Base-by-base conservation (phyloP, 192 early-diverging fungal genomes). In the Kappamyces sp. region DNA sequence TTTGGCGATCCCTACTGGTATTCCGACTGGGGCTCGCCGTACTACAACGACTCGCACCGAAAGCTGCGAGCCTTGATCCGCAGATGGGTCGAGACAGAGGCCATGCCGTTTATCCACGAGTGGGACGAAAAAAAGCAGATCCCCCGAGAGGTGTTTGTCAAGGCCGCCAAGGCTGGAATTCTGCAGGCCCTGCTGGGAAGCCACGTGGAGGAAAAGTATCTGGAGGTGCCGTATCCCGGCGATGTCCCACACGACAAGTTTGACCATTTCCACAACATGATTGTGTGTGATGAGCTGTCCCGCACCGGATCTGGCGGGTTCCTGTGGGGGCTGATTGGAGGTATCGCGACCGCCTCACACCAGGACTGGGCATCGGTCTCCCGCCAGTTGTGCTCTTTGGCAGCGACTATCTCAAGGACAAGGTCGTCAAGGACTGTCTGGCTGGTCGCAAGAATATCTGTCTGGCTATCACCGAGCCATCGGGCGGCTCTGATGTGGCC, bases 1-100 rank as follows among this genome's bases (percentile, higher is more conserved):
- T 83, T 74, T 60, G 81, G 77, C 33, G 87, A 90, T 62, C 85
- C 87, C 33, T 79, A 74, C 44, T 89, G 87, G 87, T 85, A 79
- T 62, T 76, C 71, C 51, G 65, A 76, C 37, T 69, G 66, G 58
- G n/a, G 38, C 2, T 61, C 58, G 2, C 62, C 65, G 5, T 68
- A 59, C 40, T 67, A 69, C 61, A 71, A 68, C 40, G 70, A 71
- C 10, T 35, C 53, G 7, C 88, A 90, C 72, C 64, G 75, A 8
- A 60, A 75, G 9, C 40, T 87, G 23, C 76, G 86, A 35, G 70
- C 68, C 23, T 69, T 58, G 52, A 68, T 84, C 8, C 78, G 87
- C 53, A 55, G 63, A 10, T 82, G 89, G 68, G 87, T 89, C 32
- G 87, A 90, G 32, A 74, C 49, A 10, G 86, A 90, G 49, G 66